Base-by-base conservation (phyloP, 2,329 filamentous ascomycete species). In the Fusarium virguliforme region DNA sequence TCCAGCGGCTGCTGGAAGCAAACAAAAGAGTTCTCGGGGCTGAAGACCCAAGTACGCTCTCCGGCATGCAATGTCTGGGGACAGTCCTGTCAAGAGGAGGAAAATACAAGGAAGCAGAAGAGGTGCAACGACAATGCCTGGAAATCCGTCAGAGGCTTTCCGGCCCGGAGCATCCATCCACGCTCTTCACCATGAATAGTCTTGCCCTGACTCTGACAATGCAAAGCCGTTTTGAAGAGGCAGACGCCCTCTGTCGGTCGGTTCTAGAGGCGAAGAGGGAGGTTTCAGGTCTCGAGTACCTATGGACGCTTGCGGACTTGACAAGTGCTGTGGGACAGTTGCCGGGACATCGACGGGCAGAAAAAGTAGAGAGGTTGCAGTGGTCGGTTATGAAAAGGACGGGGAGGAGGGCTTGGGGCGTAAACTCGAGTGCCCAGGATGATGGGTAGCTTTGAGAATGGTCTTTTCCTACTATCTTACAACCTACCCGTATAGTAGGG, bases 1-100 rank as follows among this genome's bases (percentile, higher is more conserved):
- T 50, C 4, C 46, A 50, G 18, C 46, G 46, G 15, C 46, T 50
- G 6, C 30, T 50, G 8, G 46, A 50, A 12, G 46, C 46, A 9
- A 50, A 50, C 26, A 30, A 26, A 32, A 18, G 46, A 9, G 9
- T 50, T 3, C 26, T 50, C 1, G 46, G 46, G 3, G 15, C 46
- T 18, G 46, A 50, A 18, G 8, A 50, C 4, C 26, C 46, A 30
- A 50, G n/a, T 26, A 50, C 46, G 15, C 46, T 50, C 8, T 50
- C 26, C 26, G 15, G 46, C 4, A 50, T 50, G 26, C 46, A 50
- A 18, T 50, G 46, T 12, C 46, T 50, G 3, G 46, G 46, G 12
- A 50, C 46, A 18, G 46, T 50, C 15, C 12, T 50, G 46, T 50
- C 46, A 7, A 50, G 46, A 50, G 46, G n/a, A 18, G 40, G 32